These are phyloP conservation scores for Drosera spatulata DNA, from an alignment of 179 eudicot genomes.

Conservation along the genomic window DNA sequence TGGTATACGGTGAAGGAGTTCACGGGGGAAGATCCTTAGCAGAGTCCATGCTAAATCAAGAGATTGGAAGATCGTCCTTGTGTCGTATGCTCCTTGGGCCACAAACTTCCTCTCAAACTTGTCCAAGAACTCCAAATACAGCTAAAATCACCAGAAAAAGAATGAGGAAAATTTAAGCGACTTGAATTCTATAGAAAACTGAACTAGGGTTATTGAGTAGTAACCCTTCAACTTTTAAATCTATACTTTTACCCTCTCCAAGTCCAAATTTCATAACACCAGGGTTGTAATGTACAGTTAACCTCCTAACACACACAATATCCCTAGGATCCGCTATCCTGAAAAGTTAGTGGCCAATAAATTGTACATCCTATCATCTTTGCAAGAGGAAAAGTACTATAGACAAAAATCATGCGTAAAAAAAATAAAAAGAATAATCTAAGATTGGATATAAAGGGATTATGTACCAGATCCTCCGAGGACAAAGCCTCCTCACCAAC, in stretches of 20 bases:
- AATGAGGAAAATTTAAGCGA: not conserved
- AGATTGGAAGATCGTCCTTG: conserved; percentile 40
- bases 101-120: conserved; percentile 50
- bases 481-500: conserved; percentile 99
- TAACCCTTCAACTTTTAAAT: too few relatives aligned
- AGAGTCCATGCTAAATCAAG: conserved; percentile 50
- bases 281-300: too few relatives aligned
- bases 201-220: too few relatives aligned
- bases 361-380: too few relatives aligned
- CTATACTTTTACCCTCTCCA: too few relatives aligned
- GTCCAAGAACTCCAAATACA: conserved; percentile 40
- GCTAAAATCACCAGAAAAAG: conserved; percentile 9
- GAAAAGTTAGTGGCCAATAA: too few relatives aligned
- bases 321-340: too few relatives aligned
- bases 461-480: conserved; percentile 88
- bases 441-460: not conserved
- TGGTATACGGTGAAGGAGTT: conserved; percentile 51
- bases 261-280: too few relatives aligned
- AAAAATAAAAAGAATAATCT: not conserved
- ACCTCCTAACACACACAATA: too few relatives aligned
- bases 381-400: too few relatives aligned
- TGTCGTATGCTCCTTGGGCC: conserved; percentile 45
- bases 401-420: too few relatives aligned
- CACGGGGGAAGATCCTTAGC: conserved; percentile 47
- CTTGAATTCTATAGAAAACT: too few relatives aligned